Evolutionary conservation across 441 rosid genomes (phyloP), one percentile per base, ranked within the genome.

Genomic region (Gossypium davidsonii): DNA sequence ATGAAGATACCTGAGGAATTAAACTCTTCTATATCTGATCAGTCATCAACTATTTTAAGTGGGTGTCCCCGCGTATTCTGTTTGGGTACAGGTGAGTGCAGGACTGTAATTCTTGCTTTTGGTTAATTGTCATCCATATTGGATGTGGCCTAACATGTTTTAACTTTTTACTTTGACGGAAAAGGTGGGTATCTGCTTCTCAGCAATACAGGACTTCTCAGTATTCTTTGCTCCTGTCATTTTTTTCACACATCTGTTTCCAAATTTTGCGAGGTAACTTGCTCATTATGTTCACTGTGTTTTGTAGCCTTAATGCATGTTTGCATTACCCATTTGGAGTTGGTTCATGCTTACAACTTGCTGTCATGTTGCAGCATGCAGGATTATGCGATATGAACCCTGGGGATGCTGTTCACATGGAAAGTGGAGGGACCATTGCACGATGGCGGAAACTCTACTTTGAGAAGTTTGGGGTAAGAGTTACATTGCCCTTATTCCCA

Each of bases 161-260:
- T 69, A n/a, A 11, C 5, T 68, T 34, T 71, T 67, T 66, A 6
- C 48, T 79, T 74, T 17, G 70, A 25, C 56, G 72, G 57, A 67
- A 56, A 73, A 85, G 89, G 80, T 63, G 89, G 91, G 15, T 76
- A 80, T 77, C 78, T 87, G n/a, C 87, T 87, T 60, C 86, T 87
- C 20, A 82, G 89, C 81, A 78, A 80, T 70, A 82, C 79, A 1
- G 89, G 91, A 69, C 79, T 82, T 42, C 68, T 82, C 48, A 85
- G 83, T 44, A 74, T 85, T 70, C 75, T 85, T n/a, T 87, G 89
- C 73, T 76, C 86, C 1, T 87, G 89, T 77, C 91, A 87, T 62
- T 76, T 64, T 57, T 83, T 73, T 72, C 86, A 83, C 74, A 82
- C 82, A 78, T 87, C 91, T 49, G 84, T 84, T 55, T 79, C 89